phyloP scores from a whole-genome alignment of 345 rosid genomes.

The Luvunga scandens region DNA sequence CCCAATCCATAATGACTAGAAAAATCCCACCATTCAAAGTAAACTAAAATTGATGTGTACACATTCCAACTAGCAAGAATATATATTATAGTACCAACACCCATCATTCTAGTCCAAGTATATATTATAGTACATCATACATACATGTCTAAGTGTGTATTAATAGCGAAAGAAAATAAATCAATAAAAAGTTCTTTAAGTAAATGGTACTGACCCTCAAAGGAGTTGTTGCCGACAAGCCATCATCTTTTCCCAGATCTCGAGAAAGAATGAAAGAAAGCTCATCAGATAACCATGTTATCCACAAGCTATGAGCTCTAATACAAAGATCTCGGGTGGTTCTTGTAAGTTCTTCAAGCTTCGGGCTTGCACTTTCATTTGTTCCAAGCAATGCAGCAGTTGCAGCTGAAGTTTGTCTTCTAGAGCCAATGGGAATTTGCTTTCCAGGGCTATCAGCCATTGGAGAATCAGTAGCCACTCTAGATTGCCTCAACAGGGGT shows the following conservation, averaged over 20 bases:
- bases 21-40: not conserved
- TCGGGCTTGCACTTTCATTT: conserved; percentile 71
- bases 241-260: conserved; percentile 77
- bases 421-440: conserved; percentile 47
- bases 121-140: not conserved
- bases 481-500: conserved; percentile 61
- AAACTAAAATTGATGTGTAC: not conserved
- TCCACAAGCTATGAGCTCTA: conserved; percentile 91
- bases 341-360: conserved; percentile 61
- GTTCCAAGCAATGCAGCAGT: conserved; percentile 82
- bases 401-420: conserved; percentile 71
- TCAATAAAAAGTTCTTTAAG: not conserved
- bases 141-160: not conserved
- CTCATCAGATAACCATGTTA: conserved; percentile 80
- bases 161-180: not conserved
- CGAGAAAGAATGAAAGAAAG: conserved; percentile 69
- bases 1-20: not conserved
- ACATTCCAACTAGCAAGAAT: not conserved
- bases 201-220: conserved; percentile 57
- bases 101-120: not conserved
- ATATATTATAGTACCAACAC: not conserved
- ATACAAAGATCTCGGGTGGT: conserved; percentile 68
- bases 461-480: conserved; percentile 37
- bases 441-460: conserved; percentile 51
- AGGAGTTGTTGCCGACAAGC: conserved; percentile 67